These are phyloP conservation scores for Candida ponderosae DNA, from an alignment of 805 yeast genomes.

Conservation along the genomic window DNA sequence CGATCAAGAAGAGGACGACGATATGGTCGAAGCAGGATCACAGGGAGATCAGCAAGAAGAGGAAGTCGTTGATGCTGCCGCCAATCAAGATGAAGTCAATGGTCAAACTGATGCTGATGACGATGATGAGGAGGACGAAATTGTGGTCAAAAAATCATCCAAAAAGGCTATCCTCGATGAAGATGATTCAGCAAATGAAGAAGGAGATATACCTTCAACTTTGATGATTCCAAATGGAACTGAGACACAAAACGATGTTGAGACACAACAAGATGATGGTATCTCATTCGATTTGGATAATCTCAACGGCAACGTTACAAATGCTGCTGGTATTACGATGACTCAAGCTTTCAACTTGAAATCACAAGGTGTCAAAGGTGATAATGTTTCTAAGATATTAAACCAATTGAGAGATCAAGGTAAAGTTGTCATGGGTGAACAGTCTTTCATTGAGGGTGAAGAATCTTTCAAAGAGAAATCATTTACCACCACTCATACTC, in stretches of 20 bases:
- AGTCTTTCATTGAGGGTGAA: background rate
- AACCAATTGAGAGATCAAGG: slow-evolving; percentile 8
- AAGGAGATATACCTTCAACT: too few species aligned
- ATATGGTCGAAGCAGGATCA: slow-evolving; percentile 15
- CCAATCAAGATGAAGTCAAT: slow-evolving; percentile 8
- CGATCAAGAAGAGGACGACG: slow-evolving; percentile 5
- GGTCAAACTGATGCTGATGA: slow-evolving; percentile 14
- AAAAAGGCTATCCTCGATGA: too few species aligned
- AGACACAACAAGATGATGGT: background rate
- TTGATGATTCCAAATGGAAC: too few species aligned
- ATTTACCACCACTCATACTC: background rate
- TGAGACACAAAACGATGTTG: too few species aligned
- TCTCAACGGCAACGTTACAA: background rate
- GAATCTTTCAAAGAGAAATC: background rate
- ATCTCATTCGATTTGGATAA: background rate
- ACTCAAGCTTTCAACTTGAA: slow-evolving; percentile 13
- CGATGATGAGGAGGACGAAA: slow-evolving; percentile 4
- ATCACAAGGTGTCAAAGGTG: background rate
- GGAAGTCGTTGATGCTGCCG: slow-evolving; percentile 13
- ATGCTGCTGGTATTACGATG: slow-evolving; percentile 8
- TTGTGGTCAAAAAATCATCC: background rate
- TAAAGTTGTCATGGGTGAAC: slow-evolving; percentile 5
- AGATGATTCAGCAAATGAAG: too few species aligned
- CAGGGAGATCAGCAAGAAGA: slow-evolving; percentile 18
- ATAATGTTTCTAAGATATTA: slow-evolving; percentile 5